These are phyloP conservation scores for Chenopodium formosanum DNA, from an alignment of 148 eudicot genomes.

Conservation along the genomic window DNA sequence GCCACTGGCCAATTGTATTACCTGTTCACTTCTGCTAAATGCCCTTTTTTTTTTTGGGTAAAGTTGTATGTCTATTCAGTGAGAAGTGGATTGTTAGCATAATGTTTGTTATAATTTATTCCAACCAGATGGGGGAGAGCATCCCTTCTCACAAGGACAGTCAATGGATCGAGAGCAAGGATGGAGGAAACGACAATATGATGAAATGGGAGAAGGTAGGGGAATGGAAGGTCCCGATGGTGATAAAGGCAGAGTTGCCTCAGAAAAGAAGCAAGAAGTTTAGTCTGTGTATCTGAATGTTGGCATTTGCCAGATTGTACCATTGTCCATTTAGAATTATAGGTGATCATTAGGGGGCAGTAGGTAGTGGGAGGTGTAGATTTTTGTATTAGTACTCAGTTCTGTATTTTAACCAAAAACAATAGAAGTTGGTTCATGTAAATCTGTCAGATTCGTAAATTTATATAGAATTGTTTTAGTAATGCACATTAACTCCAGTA, in stretches of 20 bases:
- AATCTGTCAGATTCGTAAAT: slow-evolving; percentile 14
- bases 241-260: slow-evolving; percentile 35
- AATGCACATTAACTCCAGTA: slow-evolving; percentile 9
- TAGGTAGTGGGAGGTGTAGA: slow-evolving; percentile 35
- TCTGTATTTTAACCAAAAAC: slow-evolving; percentile 22
- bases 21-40: not conserved
- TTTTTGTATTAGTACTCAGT: slow-evolving; percentile 25
- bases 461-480: slow-evolving; percentile 23
- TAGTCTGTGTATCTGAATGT: slow-evolving; percentile 4
- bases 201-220: slow-evolving; percentile 41
- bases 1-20: not conserved
- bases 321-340: slow-evolving; percentile 32
- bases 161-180: slow-evolving; percentile 39
- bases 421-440: slow-evolving; percentile 28
- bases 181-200: slow-evolving; percentile 42
- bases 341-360: slow-evolving; percentile 16
- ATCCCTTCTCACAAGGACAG: slow-evolving; percentile 39
- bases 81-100: slow-evolving; percentile 5
- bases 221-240: slow-evolving; percentile 38
- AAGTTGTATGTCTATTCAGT: not conserved
- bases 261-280: slow-evolving; percentile 35
- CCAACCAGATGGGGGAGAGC: slow-evolving; percentile 50
- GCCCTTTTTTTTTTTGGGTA: not conserved
- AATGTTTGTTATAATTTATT: slow-evolving; percentile 17
- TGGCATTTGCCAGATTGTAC: slow-evolving; percentile 27